A percentile compares a stretch with the other conserved stretches of the same genome.
These are phyloP conservation scores for Phytophthora fragariaefolia DNA, from an alignment of 352 stramenopile genomes.

Conservation along the genomic window DNA sequence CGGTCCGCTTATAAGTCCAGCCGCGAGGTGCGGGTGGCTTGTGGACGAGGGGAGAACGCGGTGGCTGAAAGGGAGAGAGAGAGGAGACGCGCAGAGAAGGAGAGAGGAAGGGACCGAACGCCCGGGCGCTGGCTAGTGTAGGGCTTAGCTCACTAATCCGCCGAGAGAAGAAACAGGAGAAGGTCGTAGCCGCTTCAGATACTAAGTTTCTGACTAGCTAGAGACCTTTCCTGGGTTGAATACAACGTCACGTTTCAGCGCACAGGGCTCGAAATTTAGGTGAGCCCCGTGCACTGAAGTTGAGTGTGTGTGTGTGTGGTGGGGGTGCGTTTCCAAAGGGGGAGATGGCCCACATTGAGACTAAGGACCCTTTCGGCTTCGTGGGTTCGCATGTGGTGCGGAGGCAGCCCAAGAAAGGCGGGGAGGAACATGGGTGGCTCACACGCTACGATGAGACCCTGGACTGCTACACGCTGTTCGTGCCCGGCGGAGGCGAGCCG, in stretches of 20 bases:
- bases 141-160: conserved; percentile 13
- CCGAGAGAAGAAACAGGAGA: conserved; percentile 9
- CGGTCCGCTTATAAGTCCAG: conserved; percentile 25
- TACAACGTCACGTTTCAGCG: conserved; percentile 8
- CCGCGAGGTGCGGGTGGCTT: conserved; percentile 18
- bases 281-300: conserved; percentile 13
- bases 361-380: conserved; percentile 67
- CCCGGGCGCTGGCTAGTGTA: conserved; percentile 21
- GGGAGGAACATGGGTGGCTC: conserved; percentile 66
- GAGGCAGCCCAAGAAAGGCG: conserved; percentile 21
- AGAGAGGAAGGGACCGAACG: background rate
- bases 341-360: conserved; percentile 50
- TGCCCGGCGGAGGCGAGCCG: conserved; percentile 45
- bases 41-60: conserved; percentile 20
- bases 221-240: conserved; percentile 6
- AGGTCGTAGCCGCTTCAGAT: conserved; percentile 1
- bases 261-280: conserved; percentile 19
- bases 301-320: too few species aligned
- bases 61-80: conserved; percentile 13
- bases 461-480: conserved; percentile 74
- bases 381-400: conserved; percentile 68
- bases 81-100: conserved; percentile 11
- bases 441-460: conserved; percentile 69
- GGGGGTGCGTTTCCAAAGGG: conserved; percentile 9
- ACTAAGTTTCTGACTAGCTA: conserved; percentile 10